These are phyloP conservation scores for Claviceps sp. DNA, from an alignment of 2,329 filamentous ascomycete genomes.

Conservation along the genomic window DNA sequence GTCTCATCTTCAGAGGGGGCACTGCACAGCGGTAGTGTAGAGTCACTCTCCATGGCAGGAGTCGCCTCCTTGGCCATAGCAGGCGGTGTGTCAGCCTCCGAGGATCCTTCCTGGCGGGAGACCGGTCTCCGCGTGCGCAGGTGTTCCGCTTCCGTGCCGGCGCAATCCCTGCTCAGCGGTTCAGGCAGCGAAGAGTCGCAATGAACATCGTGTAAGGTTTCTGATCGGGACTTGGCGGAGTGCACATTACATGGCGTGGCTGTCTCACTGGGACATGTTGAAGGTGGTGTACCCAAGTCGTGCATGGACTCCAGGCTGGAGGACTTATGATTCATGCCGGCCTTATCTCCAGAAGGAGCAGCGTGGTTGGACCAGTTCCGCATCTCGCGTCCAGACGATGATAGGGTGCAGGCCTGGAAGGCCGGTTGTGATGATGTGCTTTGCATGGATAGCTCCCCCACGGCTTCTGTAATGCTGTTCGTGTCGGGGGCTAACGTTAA, in stretches of 20 bases:
- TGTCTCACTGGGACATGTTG: constrained; percentile 42
- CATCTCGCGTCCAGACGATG: constrained; percentile 27
- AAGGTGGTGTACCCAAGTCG: constrained; percentile 34
- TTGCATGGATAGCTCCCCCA: not conserved
- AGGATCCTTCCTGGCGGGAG: constrained; percentile 32
- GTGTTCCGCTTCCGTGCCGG: constrained; percentile 48
- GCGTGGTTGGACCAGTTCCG: constrained; percentile 20
- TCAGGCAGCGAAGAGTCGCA: constrained; percentile 53
- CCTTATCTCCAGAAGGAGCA: constrained; percentile 25
- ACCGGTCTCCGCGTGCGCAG: constrained; percentile 25
- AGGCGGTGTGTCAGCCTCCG: constrained; percentile 41
- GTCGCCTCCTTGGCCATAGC: constrained; percentile 33
- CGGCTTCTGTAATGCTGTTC: not conserved
- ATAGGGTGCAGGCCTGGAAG: constrained; percentile 28
- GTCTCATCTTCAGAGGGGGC: constrained; percentile 3
- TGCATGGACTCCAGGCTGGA: constrained; percentile 39
- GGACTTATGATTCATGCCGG: constrained; percentile 25
- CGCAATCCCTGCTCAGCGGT: constrained; percentile 48
- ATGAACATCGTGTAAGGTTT: constrained; percentile 39
- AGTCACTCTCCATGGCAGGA: constrained; percentile 19
- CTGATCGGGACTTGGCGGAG: constrained; percentile 27
- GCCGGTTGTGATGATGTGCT: constrained; percentile 2
- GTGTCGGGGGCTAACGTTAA: not conserved
- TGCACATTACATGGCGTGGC: constrained; percentile 34
- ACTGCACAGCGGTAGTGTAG: constrained; percentile 16